These are phyloP conservation scores for Stevia rebaudiana DNA, from an alignment of 140 eudicot genomes.

Conservation along the genomic window DNA sequence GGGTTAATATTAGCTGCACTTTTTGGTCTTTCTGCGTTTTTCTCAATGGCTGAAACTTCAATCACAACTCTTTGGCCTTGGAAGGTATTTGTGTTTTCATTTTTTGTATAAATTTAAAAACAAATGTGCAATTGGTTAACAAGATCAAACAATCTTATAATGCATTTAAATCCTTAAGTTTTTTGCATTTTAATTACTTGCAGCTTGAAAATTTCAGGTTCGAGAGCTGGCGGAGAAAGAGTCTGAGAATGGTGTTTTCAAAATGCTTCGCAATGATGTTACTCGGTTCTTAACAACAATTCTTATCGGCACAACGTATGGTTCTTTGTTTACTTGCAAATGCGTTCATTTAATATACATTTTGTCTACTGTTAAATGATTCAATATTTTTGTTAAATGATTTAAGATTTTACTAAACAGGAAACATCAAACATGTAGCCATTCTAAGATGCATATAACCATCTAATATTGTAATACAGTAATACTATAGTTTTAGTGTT, in stretches of 20 bases:
- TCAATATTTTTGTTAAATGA: background rate
- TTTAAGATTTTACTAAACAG: background rate
- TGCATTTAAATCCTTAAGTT: background rate
- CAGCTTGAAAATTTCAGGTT: slow-evolving; percentile 36
- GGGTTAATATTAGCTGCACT: slow-evolving; percentile 74
- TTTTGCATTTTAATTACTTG: background rate
- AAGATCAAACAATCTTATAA: background rate
- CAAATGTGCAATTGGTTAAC: background rate
- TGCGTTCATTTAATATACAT: background rate
- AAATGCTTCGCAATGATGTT: slow-evolving; percentile 79
- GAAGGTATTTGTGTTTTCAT: slow-evolving; percentile 49
- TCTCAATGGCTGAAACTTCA: slow-evolving; percentile 97
- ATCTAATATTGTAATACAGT: background rate
- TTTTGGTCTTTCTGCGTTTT: slow-evolving; percentile 80
- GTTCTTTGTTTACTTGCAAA: background rate
- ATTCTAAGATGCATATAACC: background rate
- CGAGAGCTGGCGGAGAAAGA: slow-evolving; percentile 70
- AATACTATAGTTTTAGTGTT: background rate
- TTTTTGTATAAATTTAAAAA: background rate
- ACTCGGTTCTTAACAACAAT: slow-evolving; percentile 69
- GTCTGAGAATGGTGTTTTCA: slow-evolving; percentile 58
- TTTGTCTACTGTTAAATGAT: background rate
- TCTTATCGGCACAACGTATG: slow-evolving; percentile 69
- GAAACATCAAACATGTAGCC: background rate
- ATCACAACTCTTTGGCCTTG: slow-evolving; percentile 98